phyloP scores from a whole-genome alignment of 2,329 filamentous ascomycete genomes.

The Lachnellula cervina region DNA sequence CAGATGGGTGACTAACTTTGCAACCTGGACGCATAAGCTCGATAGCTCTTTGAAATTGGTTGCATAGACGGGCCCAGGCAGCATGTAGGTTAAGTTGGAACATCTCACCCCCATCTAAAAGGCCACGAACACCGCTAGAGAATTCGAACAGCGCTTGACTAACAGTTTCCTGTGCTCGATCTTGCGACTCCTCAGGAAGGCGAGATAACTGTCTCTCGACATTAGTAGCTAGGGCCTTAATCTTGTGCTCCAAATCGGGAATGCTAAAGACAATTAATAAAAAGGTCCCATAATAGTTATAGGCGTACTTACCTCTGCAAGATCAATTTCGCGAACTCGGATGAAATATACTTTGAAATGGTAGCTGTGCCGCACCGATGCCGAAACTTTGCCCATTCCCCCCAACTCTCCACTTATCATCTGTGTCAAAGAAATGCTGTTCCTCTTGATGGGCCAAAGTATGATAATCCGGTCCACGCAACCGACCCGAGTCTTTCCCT shows the following conservation, averaged over 20 bases:
- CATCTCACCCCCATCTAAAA: slow-evolving; percentile 48
- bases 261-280: slow-evolving; percentile 27
- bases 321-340: slow-evolving; percentile 44
- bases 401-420: slow-evolving; percentile 40
- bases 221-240: slow-evolving; percentile 36
- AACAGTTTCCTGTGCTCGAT: slow-evolving; percentile 61
- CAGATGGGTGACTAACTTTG: background rate
- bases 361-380: slow-evolving; percentile 47
- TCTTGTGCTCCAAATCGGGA: slow-evolving; percentile 36
- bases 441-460: slow-evolving; percentile 45
- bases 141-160: slow-evolving; percentile 56
- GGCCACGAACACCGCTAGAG: slow-evolving; percentile 45
- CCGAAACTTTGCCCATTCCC: slow-evolving; percentile 34
- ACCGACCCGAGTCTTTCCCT: slow-evolving; percentile 28
- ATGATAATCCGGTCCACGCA: slow-evolving; percentile 33
- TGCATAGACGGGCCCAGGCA: slow-evolving; percentile 31
- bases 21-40: slow-evolving; percentile 28
- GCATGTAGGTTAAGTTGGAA: slow-evolving; percentile 40
- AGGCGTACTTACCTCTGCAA: slow-evolving; percentile 23
- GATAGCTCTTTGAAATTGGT: slow-evolving; percentile 33
- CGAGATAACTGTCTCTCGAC: slow-evolving; percentile 51
- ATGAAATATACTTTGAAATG: slow-evolving; percentile 45
- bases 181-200: slow-evolving; percentile 60
- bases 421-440: slow-evolving; percentile 42
- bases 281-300: background rate